Base-by-base conservation (phyloP, 2,329 filamentous ascomycete genomes). In the Scedosporium dehoogii region DNA sequence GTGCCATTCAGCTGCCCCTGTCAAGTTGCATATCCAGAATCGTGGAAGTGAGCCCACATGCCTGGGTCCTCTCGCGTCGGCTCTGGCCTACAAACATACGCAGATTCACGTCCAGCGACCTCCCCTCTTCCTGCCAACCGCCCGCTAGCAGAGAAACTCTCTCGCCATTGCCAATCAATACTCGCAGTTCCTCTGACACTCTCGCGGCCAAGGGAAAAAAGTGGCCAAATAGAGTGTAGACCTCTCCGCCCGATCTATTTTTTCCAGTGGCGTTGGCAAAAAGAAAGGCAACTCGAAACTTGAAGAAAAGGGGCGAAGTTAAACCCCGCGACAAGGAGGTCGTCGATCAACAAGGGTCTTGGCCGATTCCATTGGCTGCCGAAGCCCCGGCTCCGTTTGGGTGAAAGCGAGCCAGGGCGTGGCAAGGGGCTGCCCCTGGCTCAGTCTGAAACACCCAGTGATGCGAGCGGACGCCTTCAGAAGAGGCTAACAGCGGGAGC, bases 301-400 rank as follows among this genome's bases (percentile, higher is more conserved):
- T 58, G 33, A 41, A 58, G 55, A 58, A 38, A 41, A 58, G 55
- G 55, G 55, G 33, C 25, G 55, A 58, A 41, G 55, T 58, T 27
- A 41, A 58, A 41, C 27, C 55, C 27, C 55, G 55, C 55, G 55
- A 58, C 55, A 58, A 58, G 55, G 55, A 58, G 55, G 55, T 58
- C 27, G 55, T 33, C n/a, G 55, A 58, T 58, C 55, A 18, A 2
- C 55, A 58, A 12, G 55, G 55, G 55, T 41, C 12, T 58, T 41
- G 33, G 55, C 12, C 18, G 5, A 58, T 38, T 38, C 33, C 16
- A 58, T 58, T 58, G 55, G 55, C 55, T 58, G 25, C 55, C 16
- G 55, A 18, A 16, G 55, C 27, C 55, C 25, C 55, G 27, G 55
- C 18, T 58, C 55, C 10, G 27, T 58, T n/a, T 38, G 55, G 55